phyloP scores from a whole-genome alignment of 257 asterid species.

The Haberlea rhodopensis region DNA sequence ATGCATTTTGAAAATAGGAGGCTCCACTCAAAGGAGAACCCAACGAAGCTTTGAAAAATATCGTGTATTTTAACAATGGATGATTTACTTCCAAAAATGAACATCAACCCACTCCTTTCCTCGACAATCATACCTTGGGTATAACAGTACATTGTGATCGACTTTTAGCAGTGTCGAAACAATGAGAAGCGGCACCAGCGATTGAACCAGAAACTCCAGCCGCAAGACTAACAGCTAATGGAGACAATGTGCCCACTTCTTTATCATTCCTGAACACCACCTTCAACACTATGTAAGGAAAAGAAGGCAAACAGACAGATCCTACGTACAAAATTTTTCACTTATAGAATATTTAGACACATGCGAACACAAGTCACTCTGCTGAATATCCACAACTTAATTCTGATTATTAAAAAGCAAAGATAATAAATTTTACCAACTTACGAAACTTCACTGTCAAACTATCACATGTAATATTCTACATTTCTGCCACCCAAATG shows the following conservation, averaged over 20 bases:
- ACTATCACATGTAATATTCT: conserved; percentile 1
- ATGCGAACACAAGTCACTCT: conserved; percentile 12
- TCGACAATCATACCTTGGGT: conserved; percentile 61
- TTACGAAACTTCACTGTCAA: not conserved
- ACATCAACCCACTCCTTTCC: conserved; percentile 5
- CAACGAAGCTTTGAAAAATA: conserved; percentile 8
- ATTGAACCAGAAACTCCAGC: conserved; percentile 96
- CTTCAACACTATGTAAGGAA: conserved; percentile 16
- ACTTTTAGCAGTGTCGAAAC: conserved; percentile 81
- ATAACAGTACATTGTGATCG: conserved; percentile 80
- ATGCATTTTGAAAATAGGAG: not conserved
- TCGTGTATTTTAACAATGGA: not conserved
- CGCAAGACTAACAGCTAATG: conserved; percentile 72
- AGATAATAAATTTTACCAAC: not conserved
- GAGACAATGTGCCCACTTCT: conserved; percentile 87
- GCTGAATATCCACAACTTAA: not conserved
- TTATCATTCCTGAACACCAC: conserved; percentile 51
- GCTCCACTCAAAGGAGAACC: not conserved
- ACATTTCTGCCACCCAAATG: not conserved
- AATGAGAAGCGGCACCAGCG: conserved; percentile 97
- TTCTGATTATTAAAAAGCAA: not conserved
- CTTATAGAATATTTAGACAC: conserved; percentile 13
- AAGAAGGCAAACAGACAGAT: conserved; percentile 1
- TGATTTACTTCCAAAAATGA: conserved; percentile 17
- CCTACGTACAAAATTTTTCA: not conserved